Base-by-base conservation (phyloP, 2,329 filamentous ascomycete species). In the Trichoderma sp. region DNA sequence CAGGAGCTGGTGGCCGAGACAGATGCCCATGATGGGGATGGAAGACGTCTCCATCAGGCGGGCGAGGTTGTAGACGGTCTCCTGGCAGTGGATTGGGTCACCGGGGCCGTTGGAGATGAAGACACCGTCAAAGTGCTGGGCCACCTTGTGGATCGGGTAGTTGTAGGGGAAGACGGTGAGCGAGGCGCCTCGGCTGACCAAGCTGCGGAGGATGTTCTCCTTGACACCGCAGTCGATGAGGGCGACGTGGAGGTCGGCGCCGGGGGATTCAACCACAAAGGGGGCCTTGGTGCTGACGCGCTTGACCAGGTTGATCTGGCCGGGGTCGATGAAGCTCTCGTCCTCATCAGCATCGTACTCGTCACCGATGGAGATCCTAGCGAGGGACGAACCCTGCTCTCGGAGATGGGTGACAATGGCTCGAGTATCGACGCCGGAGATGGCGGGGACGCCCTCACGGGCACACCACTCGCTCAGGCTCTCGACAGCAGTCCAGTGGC, bases 21-120 rank as follows among this genome's bases (percentile, higher is more conserved):
- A 99, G 77, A 99, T 98, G 75, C 95, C 95, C 89, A 99, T 96
- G 81, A 99, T 90, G 68, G 95, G 95, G 37, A 97, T 87, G 74
- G 93, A 90, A 57, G 93, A 97, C 27, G 89, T 90, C 80, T 97
- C 92, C 88, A 99, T 97, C 75, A 99, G 83, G 76, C 93, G 92
- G 75, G 87, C 86, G 67, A 99, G 88, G 84, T 97, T 94, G 87
- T 96, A 94, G 71, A 97, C 93, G 48, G 95, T 97, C 76, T 93
- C 89, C 77, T 93, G 91, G 84, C 94, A 97, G 83, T 99, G 95
- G 50, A 94, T 98, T 74, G 95, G 95, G 82, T 99, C 95, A 82
- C 95, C 95, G 32, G 95, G 95, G 69, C 95, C 95, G 83, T 99
- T 99, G 81, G 93, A 97, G 83, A 98, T 97, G 87, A 99, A 99